These are phyloP conservation scores for Fusarium falciforme DNA, from an alignment of 2,329 filamentous ascomycete genomes.

Conservation along the genomic window DNA sequence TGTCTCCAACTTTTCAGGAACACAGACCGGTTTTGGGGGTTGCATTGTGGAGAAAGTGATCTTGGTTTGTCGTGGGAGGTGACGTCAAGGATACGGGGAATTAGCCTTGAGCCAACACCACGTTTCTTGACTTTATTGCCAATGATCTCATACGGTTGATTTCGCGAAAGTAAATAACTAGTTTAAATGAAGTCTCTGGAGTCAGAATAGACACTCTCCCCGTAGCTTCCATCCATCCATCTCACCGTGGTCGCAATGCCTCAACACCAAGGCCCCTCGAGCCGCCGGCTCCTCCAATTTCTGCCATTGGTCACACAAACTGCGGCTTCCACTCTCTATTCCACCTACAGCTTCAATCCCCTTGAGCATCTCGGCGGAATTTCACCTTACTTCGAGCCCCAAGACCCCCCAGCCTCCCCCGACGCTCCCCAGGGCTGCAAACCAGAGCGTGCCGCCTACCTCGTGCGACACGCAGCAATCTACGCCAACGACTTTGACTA, in stretches of 20 bases:
- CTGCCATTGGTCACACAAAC: constrained; percentile 15
- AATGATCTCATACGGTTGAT: constrained; percentile 28
- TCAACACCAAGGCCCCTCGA: constrained; percentile 6
- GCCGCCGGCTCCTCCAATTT: constrained; percentile 11
- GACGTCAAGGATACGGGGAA: constrained; percentile 29
- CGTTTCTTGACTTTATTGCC: not conserved
- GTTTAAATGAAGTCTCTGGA: not conserved
- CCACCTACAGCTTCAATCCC: constrained; percentile 63
- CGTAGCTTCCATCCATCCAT: not conserved
- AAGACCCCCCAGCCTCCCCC: constrained; percentile 54
- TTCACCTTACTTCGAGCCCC: constrained; percentile 67
- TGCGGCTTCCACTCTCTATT: constrained; percentile 51
- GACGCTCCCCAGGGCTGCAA: constrained; percentile 62
- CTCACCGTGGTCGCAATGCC: constrained; percentile 6
- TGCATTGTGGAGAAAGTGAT: not conserved
- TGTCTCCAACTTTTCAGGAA: constrained; percentile 26
- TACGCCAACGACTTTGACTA: constrained; percentile 71
- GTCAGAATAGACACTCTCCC: not conserved
- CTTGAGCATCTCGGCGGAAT: constrained; percentile 67
- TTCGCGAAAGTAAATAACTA: constrained; percentile 4
- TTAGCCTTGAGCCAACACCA: not conserved
- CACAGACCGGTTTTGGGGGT: constrained; percentile 17
- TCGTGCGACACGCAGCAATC: constrained; percentile 70
- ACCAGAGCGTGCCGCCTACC: constrained; percentile 63
- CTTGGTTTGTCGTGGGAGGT: constrained; percentile 7